Percentiles rank a stretch among this genome's conserved stretches.
These are phyloP conservation scores for Penicillium hesseltinei DNA, from an alignment of 2,329 filamentous ascomycete species.

Conservation along the genomic window DNA sequence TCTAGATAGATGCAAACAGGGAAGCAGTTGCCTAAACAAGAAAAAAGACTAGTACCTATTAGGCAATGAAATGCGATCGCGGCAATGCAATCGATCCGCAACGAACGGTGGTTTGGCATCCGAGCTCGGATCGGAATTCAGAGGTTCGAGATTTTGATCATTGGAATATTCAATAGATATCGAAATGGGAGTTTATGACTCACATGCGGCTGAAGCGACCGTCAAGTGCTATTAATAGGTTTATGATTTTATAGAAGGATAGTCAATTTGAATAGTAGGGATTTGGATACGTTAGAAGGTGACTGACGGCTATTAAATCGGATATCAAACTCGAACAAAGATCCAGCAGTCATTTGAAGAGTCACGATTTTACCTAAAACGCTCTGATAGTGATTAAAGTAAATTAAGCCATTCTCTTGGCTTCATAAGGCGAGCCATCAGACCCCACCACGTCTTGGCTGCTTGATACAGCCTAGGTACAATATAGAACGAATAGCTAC, in stretches of 20 bases:
- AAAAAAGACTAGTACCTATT: neutral
- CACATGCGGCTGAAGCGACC: neutral
- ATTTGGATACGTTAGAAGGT: neutral
- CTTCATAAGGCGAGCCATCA: neutral
- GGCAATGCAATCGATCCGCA: neutral
- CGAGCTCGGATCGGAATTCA: neutral
- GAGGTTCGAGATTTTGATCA: neutral
- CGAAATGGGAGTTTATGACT: neutral
- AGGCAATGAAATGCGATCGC: neutral
- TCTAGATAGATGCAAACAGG: neutral
- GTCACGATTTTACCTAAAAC: neutral
- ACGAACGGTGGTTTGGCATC: neutral
- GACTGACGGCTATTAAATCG: neutral
- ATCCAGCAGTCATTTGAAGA: neutral
- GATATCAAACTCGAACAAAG: neutral
- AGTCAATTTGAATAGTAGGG: neutral
- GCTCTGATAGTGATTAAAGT: neutral
- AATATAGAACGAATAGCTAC: neutral
- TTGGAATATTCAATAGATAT: neutral
- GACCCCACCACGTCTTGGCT: neutral
- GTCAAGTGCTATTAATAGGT: neutral
- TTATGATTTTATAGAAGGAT: neutral
- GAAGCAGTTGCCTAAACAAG: neutral
- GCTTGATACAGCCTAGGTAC: neutral
- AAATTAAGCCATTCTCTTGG: conserved; percentile 5